phyloP scores from a whole-genome alignment of 768 basidiomycete genomes.

The Pisolithus sp. region DNA sequence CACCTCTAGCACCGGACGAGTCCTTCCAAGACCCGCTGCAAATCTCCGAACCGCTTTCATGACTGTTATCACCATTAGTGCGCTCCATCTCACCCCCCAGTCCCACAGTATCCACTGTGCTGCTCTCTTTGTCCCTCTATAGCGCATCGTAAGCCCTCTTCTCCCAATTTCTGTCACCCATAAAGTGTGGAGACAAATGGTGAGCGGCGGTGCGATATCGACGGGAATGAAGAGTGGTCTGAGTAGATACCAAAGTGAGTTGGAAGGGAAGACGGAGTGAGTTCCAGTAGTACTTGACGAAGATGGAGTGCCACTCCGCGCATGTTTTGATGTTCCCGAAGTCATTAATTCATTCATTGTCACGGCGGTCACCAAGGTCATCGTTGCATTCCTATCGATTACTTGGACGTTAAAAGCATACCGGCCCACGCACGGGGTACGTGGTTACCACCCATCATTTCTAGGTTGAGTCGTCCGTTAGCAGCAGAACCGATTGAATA shows the following conservation, averaged over 20 bases:
- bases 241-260: constrained; percentile 7
- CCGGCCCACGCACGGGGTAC: no score
- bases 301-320: not conserved
- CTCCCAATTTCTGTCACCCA: constrained; percentile 63
- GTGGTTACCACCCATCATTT: no score
- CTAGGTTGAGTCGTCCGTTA: no score
- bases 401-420: no score
- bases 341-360: no score
- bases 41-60: not conserved
- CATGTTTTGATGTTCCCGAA: not conserved
- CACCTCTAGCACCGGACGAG: not conserved
- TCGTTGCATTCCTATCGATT: no score
- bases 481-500: no score
- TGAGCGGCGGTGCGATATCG: constrained; percentile 36
- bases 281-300: not conserved
- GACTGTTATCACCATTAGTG: constrained; percentile 8
- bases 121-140: constrained; percentile 32
- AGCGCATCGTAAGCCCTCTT: constrained; percentile 51
- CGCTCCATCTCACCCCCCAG: constrained; percentile 28
- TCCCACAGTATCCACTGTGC: constrained; percentile 44
- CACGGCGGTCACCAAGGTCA: no score
- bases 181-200: constrained; percentile 51
- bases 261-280: constrained; percentile 21
- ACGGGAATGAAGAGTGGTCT: constrained; percentile 4
- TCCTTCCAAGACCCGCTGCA: not conserved